Percentiles rank a stretch among this genome's conserved stretches.
Evolutionary conservation across 495 filamentous ascomycete species (phyloP).

Genomic region (Penicillium ochrochloron): DNA sequence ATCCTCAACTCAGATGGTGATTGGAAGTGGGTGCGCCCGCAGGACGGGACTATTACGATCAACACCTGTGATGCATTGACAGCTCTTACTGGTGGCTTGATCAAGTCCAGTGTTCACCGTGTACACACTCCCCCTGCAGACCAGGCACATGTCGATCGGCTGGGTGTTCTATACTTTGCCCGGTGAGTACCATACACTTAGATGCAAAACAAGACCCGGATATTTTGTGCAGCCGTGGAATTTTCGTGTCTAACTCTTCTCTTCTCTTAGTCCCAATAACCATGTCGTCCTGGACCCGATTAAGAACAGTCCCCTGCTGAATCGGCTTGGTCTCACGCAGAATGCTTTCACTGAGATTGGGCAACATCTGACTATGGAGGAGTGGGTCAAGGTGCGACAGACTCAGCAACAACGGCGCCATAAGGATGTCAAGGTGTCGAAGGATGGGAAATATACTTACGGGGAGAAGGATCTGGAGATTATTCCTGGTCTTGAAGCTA

Average conservation of each 20-base stretch:
- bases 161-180: conserved; percentile 55
- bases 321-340: conserved; percentile 43
- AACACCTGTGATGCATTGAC: conserved; percentile 57
- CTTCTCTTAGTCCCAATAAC: conserved; percentile 36
- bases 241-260: background rate
- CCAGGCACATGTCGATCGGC: conserved; percentile 55
- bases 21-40: conserved; percentile 50
- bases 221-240: background rate
- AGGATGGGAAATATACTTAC: conserved; percentile 43
- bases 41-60: conserved; percentile 56
- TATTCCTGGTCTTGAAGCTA: conserved; percentile 50
- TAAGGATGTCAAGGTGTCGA: conserved; percentile 44
- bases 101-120: conserved; percentile 58
- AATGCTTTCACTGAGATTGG: conserved; percentile 41
- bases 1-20: conserved; percentile 39
- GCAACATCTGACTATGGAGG: conserved; percentile 39
- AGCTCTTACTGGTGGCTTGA: conserved; percentile 51
- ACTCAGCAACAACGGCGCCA: conserved; percentile 50
- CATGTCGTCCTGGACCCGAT: conserved; percentile 48
- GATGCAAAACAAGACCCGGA: background rate
- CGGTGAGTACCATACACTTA: conserved; percentile 26
- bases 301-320: conserved; percentile 46
- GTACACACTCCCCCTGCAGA: conserved; percentile 55
- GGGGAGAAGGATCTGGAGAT: conserved; percentile 52
- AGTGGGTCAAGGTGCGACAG: conserved; percentile 44